A percentile compares a stretch with the other conserved stretches of the same genome.
Conservation (phyloP, 106 monocot genomes). For the Vanilla planifolia region DNA sequence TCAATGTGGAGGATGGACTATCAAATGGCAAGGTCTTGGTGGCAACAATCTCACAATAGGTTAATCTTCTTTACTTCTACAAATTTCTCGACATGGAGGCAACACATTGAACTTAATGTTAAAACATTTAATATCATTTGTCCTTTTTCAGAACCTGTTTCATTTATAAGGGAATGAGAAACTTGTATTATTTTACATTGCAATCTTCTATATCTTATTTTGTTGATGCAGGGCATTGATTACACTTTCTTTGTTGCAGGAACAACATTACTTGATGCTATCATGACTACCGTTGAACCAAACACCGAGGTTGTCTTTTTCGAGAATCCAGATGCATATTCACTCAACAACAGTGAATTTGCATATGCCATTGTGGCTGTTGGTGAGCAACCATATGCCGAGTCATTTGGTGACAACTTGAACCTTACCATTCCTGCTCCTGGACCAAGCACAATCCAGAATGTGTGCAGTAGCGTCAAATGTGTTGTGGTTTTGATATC, state of each 20-base stretch:
- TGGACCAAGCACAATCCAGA: slow-evolving; percentile 19
- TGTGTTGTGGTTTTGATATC: slow-evolving; percentile 41
- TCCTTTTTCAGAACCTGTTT: too few species aligned
- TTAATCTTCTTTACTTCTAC: too few species aligned
- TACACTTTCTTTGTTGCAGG: neutral
- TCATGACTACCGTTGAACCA: slow-evolving; percentile 11
- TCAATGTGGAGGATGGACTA: slow-evolving; percentile 80
- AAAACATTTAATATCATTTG: too few species aligned
- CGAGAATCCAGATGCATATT: slow-evolving; percentile 16
- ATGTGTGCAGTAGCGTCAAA: slow-evolving; percentile 17
- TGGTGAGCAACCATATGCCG: slow-evolving; percentile 18
- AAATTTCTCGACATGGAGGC: too few species aligned
- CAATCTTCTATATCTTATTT: too few species aligned
- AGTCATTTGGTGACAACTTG: slow-evolving; percentile 19
- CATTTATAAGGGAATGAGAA: too few species aligned
- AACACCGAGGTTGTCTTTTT: slow-evolving; percentile 22
- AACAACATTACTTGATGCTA: slow-evolving; percentile 2
- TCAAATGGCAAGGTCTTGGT: slow-evolving; percentile 42
- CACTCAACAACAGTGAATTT: slow-evolving; percentile 11
- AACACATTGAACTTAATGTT: too few species aligned
- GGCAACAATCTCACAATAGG: slow-evolving; percentile 1
- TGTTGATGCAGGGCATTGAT: too few species aligned
- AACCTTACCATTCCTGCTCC: slow-evolving; percentile 21
- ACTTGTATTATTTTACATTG: too few species aligned
- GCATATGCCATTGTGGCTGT: slow-evolving; percentile 22